Conservation (phyloP, 1,284 basidiomycete genomes). For the Rhodofomes roseus region DNA sequence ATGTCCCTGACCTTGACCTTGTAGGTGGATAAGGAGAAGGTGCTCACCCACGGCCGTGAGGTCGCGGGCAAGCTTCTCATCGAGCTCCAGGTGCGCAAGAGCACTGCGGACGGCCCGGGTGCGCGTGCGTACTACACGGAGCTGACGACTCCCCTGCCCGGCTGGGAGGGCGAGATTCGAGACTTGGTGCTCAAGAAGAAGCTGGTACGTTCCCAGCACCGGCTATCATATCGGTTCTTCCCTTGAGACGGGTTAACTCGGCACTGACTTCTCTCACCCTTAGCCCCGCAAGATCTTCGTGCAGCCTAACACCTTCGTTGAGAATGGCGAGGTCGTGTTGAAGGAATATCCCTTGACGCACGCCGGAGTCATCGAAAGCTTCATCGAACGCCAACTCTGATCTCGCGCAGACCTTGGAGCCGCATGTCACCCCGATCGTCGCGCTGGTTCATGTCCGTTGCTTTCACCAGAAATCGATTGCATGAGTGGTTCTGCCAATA, state of each 20-base stretch:
- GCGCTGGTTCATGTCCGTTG: no score
- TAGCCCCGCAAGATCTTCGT: constrained; percentile 81
- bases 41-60: constrained; percentile 60
- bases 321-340: constrained; percentile 61
- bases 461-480: neutral
- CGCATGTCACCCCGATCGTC: no score
- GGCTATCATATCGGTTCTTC: neutral
- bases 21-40: constrained; percentile 67
- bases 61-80: constrained; percentile 70
- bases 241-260: neutral
- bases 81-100: constrained; percentile 78
- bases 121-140: constrained; percentile 72
- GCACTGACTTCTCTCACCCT: neutral
- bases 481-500: neutral
- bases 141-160: constrained; percentile 65
- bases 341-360: constrained; percentile 74
- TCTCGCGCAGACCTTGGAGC: neutral
- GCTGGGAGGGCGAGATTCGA: constrained; percentile 74
- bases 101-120: constrained; percentile 76
- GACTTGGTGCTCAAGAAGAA: constrained; percentile 78
- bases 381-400: constrained; percentile 68
- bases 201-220: constrained; percentile 43
- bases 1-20: neutral
- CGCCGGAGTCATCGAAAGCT: constrained; percentile 74
- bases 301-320: constrained; percentile 73